A percentile compares a stretch with the other conserved stretches of the same genome.
These are phyloP conservation scores for Microcera coccophila DNA, from an alignment of 2,329 filamentous ascomycete species.

Conservation along the genomic window DNA sequence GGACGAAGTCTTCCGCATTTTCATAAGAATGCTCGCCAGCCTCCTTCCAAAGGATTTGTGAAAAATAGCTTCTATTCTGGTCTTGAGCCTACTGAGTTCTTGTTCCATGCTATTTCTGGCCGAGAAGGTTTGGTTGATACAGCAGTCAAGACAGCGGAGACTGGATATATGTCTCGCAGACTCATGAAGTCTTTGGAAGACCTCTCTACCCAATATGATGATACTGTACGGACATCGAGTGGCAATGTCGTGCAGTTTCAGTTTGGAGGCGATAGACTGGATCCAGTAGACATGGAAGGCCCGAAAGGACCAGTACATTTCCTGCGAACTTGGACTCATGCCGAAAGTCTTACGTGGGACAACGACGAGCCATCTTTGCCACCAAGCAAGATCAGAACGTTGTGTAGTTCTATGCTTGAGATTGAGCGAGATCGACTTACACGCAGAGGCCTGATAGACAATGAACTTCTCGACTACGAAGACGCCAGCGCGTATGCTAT, in stretches of 20 bases:
- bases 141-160: conserved; percentile 97
- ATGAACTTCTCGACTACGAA: conserved; percentile 62
- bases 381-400: conserved; percentile 66
- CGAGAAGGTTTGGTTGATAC: conserved; percentile 98
- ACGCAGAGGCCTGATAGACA: conserved; percentile 58
- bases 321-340: conserved; percentile 82
- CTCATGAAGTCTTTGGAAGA: conserved; percentile 98
- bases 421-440: conserved; percentile 63
- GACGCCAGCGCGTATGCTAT: conserved; percentile 66
- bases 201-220: conserved; percentile 86
- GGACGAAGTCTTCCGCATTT: conserved; percentile 94
- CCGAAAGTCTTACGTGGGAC: conserved; percentile 70
- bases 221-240: conserved; percentile 88
- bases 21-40: conserved; percentile 84
- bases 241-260: conserved; percentile 93
- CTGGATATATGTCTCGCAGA: conserved; percentile 96
- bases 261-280: conserved; percentile 91
- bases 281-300: conserved; percentile 97
- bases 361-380: conserved; percentile 70
- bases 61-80: conserved; percentile 96
- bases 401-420: conserved; percentile 66
- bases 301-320: conserved; percentile 90
- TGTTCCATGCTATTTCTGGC: conserved; percentile 97
- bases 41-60: conserved; percentile 95
- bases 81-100: conserved; percentile 83